Conservation (phyloP, 768 basidiomycete species). For the Termitomyces sp. region DNA sequence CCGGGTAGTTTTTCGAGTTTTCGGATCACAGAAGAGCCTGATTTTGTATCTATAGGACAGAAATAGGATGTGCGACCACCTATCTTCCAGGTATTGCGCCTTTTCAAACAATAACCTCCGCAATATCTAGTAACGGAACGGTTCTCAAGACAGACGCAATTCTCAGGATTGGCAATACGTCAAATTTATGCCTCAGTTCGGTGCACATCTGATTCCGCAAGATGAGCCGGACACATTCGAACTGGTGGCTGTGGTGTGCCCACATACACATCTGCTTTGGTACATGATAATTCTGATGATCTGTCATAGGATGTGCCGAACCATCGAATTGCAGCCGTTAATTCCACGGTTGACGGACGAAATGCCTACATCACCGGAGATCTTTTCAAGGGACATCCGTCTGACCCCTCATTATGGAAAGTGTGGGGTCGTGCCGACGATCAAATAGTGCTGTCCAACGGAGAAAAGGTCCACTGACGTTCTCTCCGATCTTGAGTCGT, state of each 20-base stretch:
- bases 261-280: no score
- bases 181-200: conserved; percentile 5
- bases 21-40: background rate
- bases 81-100: background rate
- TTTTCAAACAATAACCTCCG: background rate
- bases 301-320: conserved; percentile 3
- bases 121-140: background rate
- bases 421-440: conserved; percentile 37
- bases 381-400: conserved; percentile 39
- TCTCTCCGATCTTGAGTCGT: background rate
- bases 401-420: conserved; percentile 29
- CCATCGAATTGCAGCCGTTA: conserved; percentile 17
- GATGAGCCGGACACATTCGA: conserved; percentile 6
- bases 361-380: conserved; percentile 40
- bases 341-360: conserved; percentile 31
- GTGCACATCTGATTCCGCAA: conserved; percentile 4
- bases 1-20: background rate
- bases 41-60: background rate
- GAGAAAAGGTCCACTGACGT: conserved; percentile 32
- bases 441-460: conserved; percentile 40
- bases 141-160: background rate
- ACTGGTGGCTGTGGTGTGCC: conserved; percentile 8
- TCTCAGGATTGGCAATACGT: conserved; percentile 11
- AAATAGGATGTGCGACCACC: background rate
- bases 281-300: background rate